Evolutionary conservation across 2,329 filamentous ascomycete species (phyloP), one percentile per base, ranked within the genome.

Genomic region (Nemania bipapillata): DNA sequence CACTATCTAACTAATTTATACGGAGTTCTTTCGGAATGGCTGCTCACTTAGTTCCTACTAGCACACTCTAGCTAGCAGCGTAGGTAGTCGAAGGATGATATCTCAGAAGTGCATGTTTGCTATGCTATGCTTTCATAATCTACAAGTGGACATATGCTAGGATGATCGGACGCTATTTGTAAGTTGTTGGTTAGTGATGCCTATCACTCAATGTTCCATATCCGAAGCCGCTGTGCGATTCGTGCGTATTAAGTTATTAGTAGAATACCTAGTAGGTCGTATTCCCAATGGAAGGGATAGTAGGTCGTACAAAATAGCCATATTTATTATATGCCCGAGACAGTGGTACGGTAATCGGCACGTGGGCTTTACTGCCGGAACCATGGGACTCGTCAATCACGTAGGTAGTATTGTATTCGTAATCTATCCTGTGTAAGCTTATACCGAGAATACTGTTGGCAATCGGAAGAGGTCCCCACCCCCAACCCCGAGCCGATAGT

Each of bases 91-190:
- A 28, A 24, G 47, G 47, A 28, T 50, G 47, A 28, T 50, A 50
- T 35, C 20, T 24, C 32, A 17, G 50, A 35, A 35, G n/a, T 35
- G 28, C 20, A 53, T 61, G 58, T 61, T 22, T 52, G 2, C 17
- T 24, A 20, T 35, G 32, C 17, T 22, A 32, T 50, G 35, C 55
- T 52, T 20, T 61, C 47, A 53, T 32, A 53, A 61, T 53, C 32
- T 50, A 42, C n/a, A n/a, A n/a, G n/a, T n/a, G n/a, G n/a, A n/a
- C n/a, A n/a, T n/a, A n/a, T n/a, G n/a, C n/a, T n/a, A n/a, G n/a
- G n/a, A n/a, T n/a, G n/a, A n/a, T n/a, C n/a, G n/a, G n/a, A n/a
- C n/a, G n/a, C n/a, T n/a, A n/a, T n/a, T n/a, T n/a, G n/a, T n/a
- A n/a, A n/a, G n/a, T n/a, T n/a, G n/a, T n/a, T n/a, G 26, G 45